These are phyloP conservation scores for Colletotrichum sidae DNA, from an alignment of 2,329 filamentous ascomycete genomes.

Conservation along the genomic window DNA sequence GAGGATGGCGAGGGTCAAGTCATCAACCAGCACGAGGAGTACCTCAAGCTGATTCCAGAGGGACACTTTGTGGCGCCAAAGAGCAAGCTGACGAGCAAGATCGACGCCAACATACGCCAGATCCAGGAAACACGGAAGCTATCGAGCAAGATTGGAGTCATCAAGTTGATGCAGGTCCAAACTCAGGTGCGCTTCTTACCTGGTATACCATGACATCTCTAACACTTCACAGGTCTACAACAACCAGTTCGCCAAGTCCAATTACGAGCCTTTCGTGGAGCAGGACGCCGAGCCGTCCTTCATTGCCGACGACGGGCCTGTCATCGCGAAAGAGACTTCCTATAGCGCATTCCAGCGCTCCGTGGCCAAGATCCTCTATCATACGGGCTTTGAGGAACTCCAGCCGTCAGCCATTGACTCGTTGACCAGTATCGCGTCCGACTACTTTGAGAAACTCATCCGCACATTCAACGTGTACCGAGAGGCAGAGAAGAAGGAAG, in stretches of 20 bases:
- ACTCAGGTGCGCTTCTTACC: slow-evolving; percentile 76
- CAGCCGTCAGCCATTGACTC: slow-evolving; percentile 94
- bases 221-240: slow-evolving; percentile 79
- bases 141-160: slow-evolving; percentile 94
- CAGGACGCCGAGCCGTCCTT: slow-evolving; percentile 90
- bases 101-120: slow-evolving; percentile 91
- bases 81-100: slow-evolving; percentile 79
- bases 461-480: slow-evolving; percentile 84
- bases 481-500: slow-evolving; percentile 81
- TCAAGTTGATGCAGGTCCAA: slow-evolving; percentile 99
- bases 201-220: slow-evolving; percentile 3
- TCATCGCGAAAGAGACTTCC: slow-evolving; percentile 86
- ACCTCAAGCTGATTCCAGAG: slow-evolving; percentile 79
- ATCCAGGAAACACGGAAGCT: slow-evolving; percentile 98
- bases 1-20: slow-evolving; percentile 91
- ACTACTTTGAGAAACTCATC: slow-evolving; percentile 89
- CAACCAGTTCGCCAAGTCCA: slow-evolving; percentile 98
- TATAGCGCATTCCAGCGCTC: slow-evolving; percentile 88
- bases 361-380: slow-evolving; percentile 94
- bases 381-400: slow-evolving; percentile 95
- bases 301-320: slow-evolving; percentile 86
- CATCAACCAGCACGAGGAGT: slow-evolving; percentile 88
- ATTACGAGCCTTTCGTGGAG: slow-evolving; percentile 89
- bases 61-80: slow-evolving; percentile 81
- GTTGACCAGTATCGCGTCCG: slow-evolving; percentile 87